Evolutionary conservation across 495 filamentous ascomycete species (phyloP), one percentile per base, ranked within the genome.

Genomic region (Evansstolkia leycettana): DNA sequence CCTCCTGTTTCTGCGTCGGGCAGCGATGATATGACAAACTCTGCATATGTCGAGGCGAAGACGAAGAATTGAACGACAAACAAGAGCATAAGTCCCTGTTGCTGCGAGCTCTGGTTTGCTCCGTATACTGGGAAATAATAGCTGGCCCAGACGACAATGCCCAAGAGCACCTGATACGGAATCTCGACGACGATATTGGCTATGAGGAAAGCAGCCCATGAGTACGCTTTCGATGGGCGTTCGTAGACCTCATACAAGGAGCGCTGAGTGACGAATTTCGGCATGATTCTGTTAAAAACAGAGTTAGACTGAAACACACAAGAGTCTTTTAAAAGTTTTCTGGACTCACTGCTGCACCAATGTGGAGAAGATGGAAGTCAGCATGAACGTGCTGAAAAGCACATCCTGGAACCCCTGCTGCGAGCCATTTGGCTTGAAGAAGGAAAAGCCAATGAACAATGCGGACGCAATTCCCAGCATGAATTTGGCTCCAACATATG

Each of bases 391-490:
- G 50, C 73, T 65, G 52, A 90, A 90, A 40, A 90, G 73, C 41
- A 80, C 74, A 47, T 88, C 85, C 48, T 88, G 84, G 13, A 92
- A 72, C 19, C 84, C 86, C 50, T 88, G 81, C 8, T 75, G 60
- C 1, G 70, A 67, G 49, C 73, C 79, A 38, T 72, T 59, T 0
- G 81, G 60, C 26, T 75, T 70, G 67, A 69, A 86, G 64, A 94
- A 92, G 27, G 83, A 82, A 59, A 94, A 88, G 11, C 83, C 84
- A 48, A 88, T 85, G 62, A 94, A 90, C 7, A 92, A 63, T 3
- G 68, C 54, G 6, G 47, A 51, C 0, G 47, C 26, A 26, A 57
- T 60, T 27, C 72, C 69, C 0, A 83, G 55, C 18, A 71, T 55
- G 33, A 71, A 57, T 41, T 64, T 62, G 25, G 58, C 54, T 16